Conservation (phyloP, 2,329 filamentous ascomycete genomes). For the Lojkania enalia region DNA sequence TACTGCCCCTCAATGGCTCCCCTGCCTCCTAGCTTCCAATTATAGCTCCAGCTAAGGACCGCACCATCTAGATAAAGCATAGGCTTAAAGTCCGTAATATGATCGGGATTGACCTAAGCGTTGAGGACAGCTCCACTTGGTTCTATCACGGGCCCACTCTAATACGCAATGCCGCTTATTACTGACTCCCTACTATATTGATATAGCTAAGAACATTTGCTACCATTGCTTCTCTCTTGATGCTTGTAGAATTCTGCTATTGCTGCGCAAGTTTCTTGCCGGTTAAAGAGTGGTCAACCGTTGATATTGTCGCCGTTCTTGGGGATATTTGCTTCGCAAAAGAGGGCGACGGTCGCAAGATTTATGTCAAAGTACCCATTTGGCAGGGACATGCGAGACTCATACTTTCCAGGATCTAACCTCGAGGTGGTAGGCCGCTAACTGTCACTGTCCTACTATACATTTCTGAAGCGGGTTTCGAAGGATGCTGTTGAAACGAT, state of each 20-base stretch:
- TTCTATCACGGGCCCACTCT: conserved; percentile 63
- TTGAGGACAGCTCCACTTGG: conserved; percentile 60
- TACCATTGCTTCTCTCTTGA: conserved; percentile 61
- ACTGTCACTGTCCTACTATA: conserved; percentile 62
- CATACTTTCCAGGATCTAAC: conserved; percentile 62
- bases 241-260: conserved; percentile 69
- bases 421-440: conserved; percentile 59
- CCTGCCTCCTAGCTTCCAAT: conserved; percentile 61
- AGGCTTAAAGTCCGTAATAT: conserved; percentile 64
- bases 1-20: conserved; percentile 64
- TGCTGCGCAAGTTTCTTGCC: conserved; percentile 67
- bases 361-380: conserved; percentile 69
- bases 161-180: conserved; percentile 72
- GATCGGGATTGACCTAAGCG: conserved; percentile 60
- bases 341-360: conserved; percentile 63
- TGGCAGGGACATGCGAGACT: conserved; percentile 56
- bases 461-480: conserved; percentile 37
- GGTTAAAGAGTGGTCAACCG: conserved; percentile 69
- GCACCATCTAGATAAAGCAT: conserved; percentile 67
- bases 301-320: conserved; percentile 59
- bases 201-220: conserved; percentile 69
- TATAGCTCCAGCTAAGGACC: conserved; percentile 65
- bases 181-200: conserved; percentile 72
- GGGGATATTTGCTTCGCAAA: conserved; percentile 61
- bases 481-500: not conserved